Conservation (phyloP, 2,329 filamentous ascomycete species). For the Cryphonectria radicalis region DNA sequence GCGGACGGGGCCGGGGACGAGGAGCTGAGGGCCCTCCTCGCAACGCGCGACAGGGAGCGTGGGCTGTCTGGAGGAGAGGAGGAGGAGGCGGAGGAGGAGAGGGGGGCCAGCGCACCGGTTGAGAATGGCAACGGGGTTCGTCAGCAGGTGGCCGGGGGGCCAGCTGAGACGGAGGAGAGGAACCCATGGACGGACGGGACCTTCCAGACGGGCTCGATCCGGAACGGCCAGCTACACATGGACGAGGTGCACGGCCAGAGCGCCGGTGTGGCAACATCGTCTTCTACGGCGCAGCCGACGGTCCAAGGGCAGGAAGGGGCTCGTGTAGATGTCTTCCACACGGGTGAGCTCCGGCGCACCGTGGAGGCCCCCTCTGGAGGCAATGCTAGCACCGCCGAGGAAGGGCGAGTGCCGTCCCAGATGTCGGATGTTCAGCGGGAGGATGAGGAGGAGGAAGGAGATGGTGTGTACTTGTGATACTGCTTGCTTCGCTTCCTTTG, state of each 20-base stretch:
- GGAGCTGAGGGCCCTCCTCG: slow-evolving; percentile 35
- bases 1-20: slow-evolving; percentile 48
- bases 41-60: slow-evolving; percentile 3
- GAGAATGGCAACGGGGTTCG: slow-evolving; percentile 31
- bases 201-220: slow-evolving; percentile 63
- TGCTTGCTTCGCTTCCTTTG: not conserved
- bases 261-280: not conserved
- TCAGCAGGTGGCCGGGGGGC: slow-evolving; percentile 16
- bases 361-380: slow-evolving; percentile 44
- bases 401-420: slow-evolving; percentile 33
- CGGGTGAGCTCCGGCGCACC: slow-evolving; percentile 60
- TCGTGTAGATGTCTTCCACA: slow-evolving; percentile 58
- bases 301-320: not conserved
- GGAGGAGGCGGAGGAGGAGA: not conserved
- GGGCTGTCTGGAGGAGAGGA: slow-evolving; percentile 2
- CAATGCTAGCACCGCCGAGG: slow-evolving; percentile 47
- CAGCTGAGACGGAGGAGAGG: slow-evolving; percentile 32
- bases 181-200: slow-evolving; percentile 66
- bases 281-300: not conserved
- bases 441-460: slow-evolving; percentile 54
- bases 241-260: slow-evolving; percentile 36
- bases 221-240: slow-evolving; percentile 54
- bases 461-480: slow-evolving; percentile 64
- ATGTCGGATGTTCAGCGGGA: slow-evolving; percentile 31
- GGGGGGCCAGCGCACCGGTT: slow-evolving; percentile 10